Percentiles rank a stretch among this genome's conserved stretches.
These are phyloP conservation scores for Gossypium schwendimanii DNA, from an alignment of 441 rosid genomes.

Conservation along the genomic window DNA sequence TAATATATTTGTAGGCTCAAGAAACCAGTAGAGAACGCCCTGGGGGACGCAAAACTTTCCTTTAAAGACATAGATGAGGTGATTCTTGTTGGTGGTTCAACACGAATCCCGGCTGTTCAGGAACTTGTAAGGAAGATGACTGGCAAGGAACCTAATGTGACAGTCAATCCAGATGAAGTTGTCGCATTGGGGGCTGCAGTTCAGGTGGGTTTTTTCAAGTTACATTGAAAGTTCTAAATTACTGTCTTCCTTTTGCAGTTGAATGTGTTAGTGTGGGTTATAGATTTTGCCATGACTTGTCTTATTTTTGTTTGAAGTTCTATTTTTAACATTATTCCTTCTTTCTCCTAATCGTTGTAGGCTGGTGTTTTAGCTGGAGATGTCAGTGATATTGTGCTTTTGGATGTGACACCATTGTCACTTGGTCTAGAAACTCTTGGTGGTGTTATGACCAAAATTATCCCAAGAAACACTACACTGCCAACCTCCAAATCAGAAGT, in stretches of 20 bases:
- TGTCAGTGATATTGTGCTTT: conserved; percentile 80
- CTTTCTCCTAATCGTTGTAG: conserved; percentile 25
- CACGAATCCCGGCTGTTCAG: conserved; percentile 88
- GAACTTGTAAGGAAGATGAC: conserved; percentile 79
- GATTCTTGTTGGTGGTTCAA: conserved; percentile 94
- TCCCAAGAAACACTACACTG: conserved; percentile 77
- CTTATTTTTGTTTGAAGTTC: neutral
- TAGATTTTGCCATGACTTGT: neutral
- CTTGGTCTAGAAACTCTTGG: conserved; percentile 92
- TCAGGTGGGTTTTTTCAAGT: conserved; percentile 44
- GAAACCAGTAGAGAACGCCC: conserved; percentile 73
- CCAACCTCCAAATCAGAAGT: conserved; percentile 95
- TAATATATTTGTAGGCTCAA: conserved; percentile 43
- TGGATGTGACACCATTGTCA: conserved; percentile 85
- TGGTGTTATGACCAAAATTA: conserved; percentile 87
- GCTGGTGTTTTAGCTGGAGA: conserved; percentile 94
- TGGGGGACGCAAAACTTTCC: conserved; percentile 79
- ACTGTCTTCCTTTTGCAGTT: neutral
- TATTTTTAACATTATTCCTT: neutral
- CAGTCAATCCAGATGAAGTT: conserved; percentile 92
- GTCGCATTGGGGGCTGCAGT: conserved; percentile 97
- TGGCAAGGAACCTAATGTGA: conserved; percentile 86
- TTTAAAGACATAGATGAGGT: conserved; percentile 81
- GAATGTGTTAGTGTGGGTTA: neutral
- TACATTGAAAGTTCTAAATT: neutral